Base-by-base conservation (phyloP, 2,329 filamentous ascomycete species). In the Pyrenochaeta sp. region DNA sequence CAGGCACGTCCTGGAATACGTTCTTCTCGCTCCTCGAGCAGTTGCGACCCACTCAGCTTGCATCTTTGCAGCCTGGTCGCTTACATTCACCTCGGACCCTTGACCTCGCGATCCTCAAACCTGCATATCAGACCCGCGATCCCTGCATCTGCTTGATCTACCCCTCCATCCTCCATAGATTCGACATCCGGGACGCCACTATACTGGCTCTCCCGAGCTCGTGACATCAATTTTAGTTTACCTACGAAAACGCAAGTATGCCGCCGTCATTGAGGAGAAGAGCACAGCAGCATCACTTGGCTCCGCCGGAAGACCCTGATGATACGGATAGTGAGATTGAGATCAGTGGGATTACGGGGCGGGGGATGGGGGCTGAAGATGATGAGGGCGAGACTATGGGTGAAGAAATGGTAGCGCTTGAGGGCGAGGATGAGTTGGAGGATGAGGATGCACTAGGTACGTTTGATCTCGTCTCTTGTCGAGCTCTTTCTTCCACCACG, bases 401-500 rank as follows among this genome's bases (percentile, higher is more conserved):
- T 32, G 71, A 71, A 15, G 72, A 73, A 8, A 59, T 68, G 28
- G 59, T 61, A 15, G 64, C 54, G 28, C 63, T 72, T 28, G 67
- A 67, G 9, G 67, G 61, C 13, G 68, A 69, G 32, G 71, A 90
- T 88, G 52, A 88, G 84, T 2, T 87, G 12, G 69, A 68, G n/a
- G 70, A 71, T 37, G 69, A 69, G 13, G 71, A 71, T 39, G 61
- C 51, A 39, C 54, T 67, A 50, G 65, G 68, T 68, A 58, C 55
- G 67, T 65, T 45, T 27, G 27, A 15, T 15, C 45, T 48, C 34
- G 47, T 43, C 12, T 13, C 40, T 24, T 43, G 22, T 13, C 13
- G 4, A n/a, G 24, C 25, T 44, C 9, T 25, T 27, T 28, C 42
- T 44, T 27, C 5, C 15, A 9, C 10, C 40, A 43, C 8, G 10